A percentile compares a stretch with the other conserved stretches of the same genome.
These are phyloP conservation scores for Rachicladosporium sp. DNA, from an alignment of 2,329 filamentous ascomycete genomes.

Conservation along the genomic window DNA sequence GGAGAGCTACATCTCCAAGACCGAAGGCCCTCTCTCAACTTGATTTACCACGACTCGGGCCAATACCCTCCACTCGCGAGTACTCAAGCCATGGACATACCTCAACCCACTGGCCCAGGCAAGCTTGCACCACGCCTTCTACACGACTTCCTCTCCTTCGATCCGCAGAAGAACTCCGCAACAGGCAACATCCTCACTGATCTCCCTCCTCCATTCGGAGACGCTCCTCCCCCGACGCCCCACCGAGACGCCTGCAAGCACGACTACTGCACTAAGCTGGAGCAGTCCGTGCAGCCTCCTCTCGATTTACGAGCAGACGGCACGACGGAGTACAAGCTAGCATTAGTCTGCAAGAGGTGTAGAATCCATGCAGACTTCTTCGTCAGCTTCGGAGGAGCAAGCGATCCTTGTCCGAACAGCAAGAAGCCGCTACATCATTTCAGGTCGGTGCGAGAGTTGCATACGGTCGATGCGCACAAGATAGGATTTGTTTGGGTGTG, in stretches of 20 bases:
- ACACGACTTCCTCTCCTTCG: slow-evolving; percentile 40
- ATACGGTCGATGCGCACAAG: slow-evolving; percentile 13
- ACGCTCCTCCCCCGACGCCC: slow-evolving; percentile 20
- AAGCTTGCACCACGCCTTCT: slow-evolving; percentile 40
- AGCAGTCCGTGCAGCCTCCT: slow-evolving; percentile 39
- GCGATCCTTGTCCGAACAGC: slow-evolving; percentile 33
- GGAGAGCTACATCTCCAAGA: no score
- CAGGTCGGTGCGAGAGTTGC: slow-evolving; percentile 9
- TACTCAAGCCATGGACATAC: slow-evolving; percentile 1
- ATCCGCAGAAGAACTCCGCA: slow-evolving; percentile 33
- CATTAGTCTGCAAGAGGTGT: slow-evolving; percentile 50
- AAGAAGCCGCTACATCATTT: slow-evolving; percentile 52
- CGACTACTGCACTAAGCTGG: slow-evolving; percentile 43
- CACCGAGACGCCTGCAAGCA: slow-evolving; percentile 44
- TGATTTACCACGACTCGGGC: no score
- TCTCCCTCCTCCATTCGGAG: slow-evolving; percentile 41
- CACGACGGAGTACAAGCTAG: slow-evolving; percentile 41
- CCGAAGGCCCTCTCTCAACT: no score
- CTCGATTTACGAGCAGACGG: slow-evolving; percentile 28
- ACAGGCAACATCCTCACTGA: slow-evolving; percentile 39
- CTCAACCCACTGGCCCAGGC: slow-evolving; percentile 20
- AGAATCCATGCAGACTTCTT: slow-evolving; percentile 49
- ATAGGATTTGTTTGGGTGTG: slow-evolving; percentile 42
- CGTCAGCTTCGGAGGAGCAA: slow-evolving; percentile 38
- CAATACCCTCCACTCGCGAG: no score